These are phyloP conservation scores for Hypomyces perniciosus DNA, from an alignment of 2,329 filamentous ascomycete genomes.

Conservation along the genomic window DNA sequence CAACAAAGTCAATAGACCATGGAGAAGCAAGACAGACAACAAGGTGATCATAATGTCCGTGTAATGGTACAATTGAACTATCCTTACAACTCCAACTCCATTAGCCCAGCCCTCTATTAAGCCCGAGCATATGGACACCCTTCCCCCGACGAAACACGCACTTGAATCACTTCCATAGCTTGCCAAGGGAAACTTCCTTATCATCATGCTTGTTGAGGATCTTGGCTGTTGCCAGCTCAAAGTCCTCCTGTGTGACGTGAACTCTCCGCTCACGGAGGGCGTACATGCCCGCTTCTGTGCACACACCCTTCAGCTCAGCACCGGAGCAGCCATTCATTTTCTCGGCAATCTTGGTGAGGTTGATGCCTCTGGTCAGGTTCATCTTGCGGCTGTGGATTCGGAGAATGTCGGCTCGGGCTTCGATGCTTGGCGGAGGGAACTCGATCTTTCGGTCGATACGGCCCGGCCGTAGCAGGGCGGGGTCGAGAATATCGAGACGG, in stretches of 20 bases:
- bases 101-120: conserved; percentile 24
- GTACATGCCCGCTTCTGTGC: conserved; percentile 98
- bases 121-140: conserved; percentile 4
- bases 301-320: conserved; percentile 96
- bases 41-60: conserved; percentile 10
- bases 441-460: conserved; percentile 99
- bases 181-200: conserved; percentile 87
- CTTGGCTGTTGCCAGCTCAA: conserved; percentile 97
- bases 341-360: conserved; percentile 96
- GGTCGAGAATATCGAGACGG: conserved; percentile 93
- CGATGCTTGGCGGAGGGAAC: conserved; percentile 93
- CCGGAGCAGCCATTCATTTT: conserved; percentile 99
- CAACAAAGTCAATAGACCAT: neutral
- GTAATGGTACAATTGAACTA: conserved; percentile 29
- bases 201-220: conserved; percentile 99
- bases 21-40: neutral
- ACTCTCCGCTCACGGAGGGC: conserved; percentile 91
- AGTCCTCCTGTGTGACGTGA: conserved; percentile 98
- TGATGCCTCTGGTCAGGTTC: conserved; percentile 97
- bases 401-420: conserved; percentile 94
- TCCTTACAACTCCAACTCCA: conserved; percentile 28
- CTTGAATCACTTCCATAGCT: conserved; percentile 57
- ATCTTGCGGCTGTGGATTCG: conserved; percentile 97
- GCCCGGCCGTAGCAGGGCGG: conserved; percentile 87
- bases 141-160: conserved; percentile 4